Evolutionary conservation across 192 early-diverging fungal genomes (phyloP), one percentile per base, ranked within the genome.

Genomic region (Gryganskiella cystojenkinii): DNA sequence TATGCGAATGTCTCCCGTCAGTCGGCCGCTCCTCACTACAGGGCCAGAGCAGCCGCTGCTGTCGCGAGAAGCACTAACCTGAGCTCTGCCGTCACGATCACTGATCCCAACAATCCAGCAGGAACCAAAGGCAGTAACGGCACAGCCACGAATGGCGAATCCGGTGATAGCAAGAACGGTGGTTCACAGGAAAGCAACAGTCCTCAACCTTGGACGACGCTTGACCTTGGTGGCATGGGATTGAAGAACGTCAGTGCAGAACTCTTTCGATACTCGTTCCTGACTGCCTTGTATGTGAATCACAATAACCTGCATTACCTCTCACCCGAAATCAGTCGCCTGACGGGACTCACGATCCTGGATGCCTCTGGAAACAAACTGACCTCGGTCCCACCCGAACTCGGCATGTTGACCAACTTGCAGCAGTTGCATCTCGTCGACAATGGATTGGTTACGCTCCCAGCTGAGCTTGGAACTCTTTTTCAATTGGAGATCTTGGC

Each of bases 201-300:
- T 70, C 63, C 28, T 31, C 85, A 87, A 19, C 80, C 85, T 43
- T 98, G 96, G 96, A 91, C 90, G 2, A 86, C 87, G 22, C 79
- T 98, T 28, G 96, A 98, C 73, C 71, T 98, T 66, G 95, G 95
- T 25, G 95, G 96, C 25, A 96, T 98, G 95, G 89, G 83, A 14
- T 86, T 98, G 28, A 89, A 91, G 50, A 94, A 90, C 54, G 76
- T 98, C 3, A 84, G 88, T 22, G 56, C 75, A 45, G 82, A 85
- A 37, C 71, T 97, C 49, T 97, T 96, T 79, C 72, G 79, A 3
- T 98, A 95, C 80, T 64, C 72, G 4, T 97, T 98, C 78, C 81
- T 98, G 46, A 97, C 94, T 42, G 90, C 88, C 25, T 86, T 98
- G n/a, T 98, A 96, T 60, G 81, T 98, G 66, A 97, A 95, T 71